These are phyloP conservation scores for Rhizoclosmatium sp. DNA, from an alignment of 192 early-diverging fungal species.

Conservation along the genomic window DNA sequence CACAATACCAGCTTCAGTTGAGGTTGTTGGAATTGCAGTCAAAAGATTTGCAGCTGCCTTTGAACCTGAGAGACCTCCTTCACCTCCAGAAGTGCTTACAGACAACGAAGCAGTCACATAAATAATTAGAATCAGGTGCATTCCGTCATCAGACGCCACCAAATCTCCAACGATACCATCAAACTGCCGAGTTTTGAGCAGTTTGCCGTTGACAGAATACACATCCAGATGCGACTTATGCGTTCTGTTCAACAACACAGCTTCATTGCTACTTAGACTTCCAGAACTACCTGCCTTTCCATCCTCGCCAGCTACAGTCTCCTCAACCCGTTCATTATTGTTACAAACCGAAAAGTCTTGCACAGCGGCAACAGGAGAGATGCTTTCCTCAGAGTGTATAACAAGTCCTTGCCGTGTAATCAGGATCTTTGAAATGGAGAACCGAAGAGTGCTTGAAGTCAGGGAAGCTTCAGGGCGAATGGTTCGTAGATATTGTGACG, in stretches of 20 bases:
- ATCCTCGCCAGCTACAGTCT: too few relatives aligned
- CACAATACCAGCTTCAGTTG: not conserved
- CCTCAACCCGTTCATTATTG: not conserved
- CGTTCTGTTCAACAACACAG: not conserved
- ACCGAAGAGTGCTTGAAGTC: slow-evolving; percentile 21
- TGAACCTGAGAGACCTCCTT: too few relatives aligned
- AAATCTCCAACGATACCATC: slow-evolving; percentile 6
- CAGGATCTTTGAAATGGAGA: slow-evolving; percentile 35
- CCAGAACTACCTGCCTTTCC: not conserved
- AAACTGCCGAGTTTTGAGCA: slow-evolving; percentile 33
- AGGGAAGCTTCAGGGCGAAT: slow-evolving; percentile 37
- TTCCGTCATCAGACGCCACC: slow-evolving; percentile 1
- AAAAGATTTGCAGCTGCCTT: not conserved
- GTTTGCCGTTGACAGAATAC: slow-evolving; percentile 48
- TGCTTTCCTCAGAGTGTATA: slow-evolving; percentile 38
- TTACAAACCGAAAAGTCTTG: not conserved
- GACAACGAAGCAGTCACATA: not conserved
- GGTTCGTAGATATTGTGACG: slow-evolving; percentile 46
- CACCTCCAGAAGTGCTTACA: too few relatives aligned
- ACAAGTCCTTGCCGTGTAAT: slow-evolving; percentile 29
- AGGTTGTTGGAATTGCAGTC: not conserved
- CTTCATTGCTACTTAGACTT: not conserved
- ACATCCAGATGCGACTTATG: slow-evolving; percentile 29
- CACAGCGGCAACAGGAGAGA: not conserved
- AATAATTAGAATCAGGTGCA: slow-evolving; percentile 6